Percentiles rank a stretch among this genome's conserved stretches.
Evolutionary conservation across 2,329 filamentous ascomycete species (phyloP).

Genomic region (Eutypa lata): DNA sequence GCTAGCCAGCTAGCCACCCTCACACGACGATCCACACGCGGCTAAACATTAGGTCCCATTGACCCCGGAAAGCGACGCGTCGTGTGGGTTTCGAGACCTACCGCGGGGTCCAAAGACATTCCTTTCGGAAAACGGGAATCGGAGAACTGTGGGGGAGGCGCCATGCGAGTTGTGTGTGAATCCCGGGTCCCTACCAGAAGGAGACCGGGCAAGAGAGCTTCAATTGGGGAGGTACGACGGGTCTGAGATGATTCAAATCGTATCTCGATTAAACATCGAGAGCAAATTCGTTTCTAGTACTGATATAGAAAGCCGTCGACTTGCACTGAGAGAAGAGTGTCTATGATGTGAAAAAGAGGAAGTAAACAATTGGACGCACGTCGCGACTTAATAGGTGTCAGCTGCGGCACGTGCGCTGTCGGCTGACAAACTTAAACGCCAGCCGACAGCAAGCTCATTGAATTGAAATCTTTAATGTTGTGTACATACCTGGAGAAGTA

Average conservation of each 20-base stretch:
- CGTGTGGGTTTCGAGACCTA: conserved; percentile 33
- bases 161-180: conserved; percentile 54
- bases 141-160: conserved; percentile 80
- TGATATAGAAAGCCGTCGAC: conserved; percentile 17
- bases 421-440: conserved; percentile 5
- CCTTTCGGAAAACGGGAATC: conserved; percentile 67
- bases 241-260: conserved; percentile 16
- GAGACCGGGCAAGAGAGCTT: conserved; percentile 44
- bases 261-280: conserved; percentile 31
- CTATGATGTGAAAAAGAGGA: conserved; percentile 7
- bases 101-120: conserved; percentile 54
- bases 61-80: conserved; percentile 62
- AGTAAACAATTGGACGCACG: conserved; percentile 13
- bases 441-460: conserved; percentile 1
- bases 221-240: conserved; percentile 19
- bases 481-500: no score
- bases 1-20: conserved; percentile 40
- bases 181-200: conserved; percentile 22
- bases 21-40: conserved; percentile 43
- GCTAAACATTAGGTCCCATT: conserved; percentile 49
- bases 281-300: conserved; percentile 25
- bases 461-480: no score
- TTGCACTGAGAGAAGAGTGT: conserved; percentile 14
- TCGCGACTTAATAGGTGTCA: conserved; percentile 4
- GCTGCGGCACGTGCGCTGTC: conserved; percentile 6